Conservation (phyloP, 257 asterid species). For the Solanum corneliomulleri region DNA sequence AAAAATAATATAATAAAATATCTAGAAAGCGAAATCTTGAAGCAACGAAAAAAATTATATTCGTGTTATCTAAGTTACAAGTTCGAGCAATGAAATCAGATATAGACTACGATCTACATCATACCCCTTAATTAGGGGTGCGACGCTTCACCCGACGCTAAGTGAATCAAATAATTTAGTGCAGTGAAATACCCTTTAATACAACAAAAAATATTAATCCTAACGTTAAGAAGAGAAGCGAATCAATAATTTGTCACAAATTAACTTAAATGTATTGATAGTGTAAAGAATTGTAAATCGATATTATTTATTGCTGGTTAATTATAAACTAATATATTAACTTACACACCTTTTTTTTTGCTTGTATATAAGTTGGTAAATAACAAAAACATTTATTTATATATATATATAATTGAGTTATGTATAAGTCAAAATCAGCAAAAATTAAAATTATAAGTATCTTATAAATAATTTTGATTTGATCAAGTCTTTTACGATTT, state of each 20-base stretch:
- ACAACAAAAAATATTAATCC: too few species aligned
- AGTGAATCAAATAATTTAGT: too few species aligned
- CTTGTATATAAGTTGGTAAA: too few species aligned
- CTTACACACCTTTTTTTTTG: too few species aligned
- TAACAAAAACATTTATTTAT: too few species aligned
- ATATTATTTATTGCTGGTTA: background rate
- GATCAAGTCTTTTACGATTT: background rate
- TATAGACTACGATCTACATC: too few species aligned
- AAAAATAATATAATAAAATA: background rate
- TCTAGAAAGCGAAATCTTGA: background rate
- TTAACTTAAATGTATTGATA: background rate
- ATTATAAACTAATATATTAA: background rate
- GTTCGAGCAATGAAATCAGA: background rate
- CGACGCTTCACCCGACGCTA: background rate
- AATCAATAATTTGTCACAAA: too few species aligned
- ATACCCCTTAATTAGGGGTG: background rate
- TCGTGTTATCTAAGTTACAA: too few species aligned
- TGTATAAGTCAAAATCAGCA: background rate
- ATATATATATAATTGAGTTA: background rate
- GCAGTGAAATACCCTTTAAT: fast-evolving
- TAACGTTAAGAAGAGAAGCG: background rate
- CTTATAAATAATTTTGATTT: background rate
- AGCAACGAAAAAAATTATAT: background rate
- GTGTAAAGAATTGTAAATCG: background rate
- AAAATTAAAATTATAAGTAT: too few species aligned